Base-by-base conservation (phyloP, 2,329 filamentous ascomycete genomes). In the Madurella fahalii region DNA sequence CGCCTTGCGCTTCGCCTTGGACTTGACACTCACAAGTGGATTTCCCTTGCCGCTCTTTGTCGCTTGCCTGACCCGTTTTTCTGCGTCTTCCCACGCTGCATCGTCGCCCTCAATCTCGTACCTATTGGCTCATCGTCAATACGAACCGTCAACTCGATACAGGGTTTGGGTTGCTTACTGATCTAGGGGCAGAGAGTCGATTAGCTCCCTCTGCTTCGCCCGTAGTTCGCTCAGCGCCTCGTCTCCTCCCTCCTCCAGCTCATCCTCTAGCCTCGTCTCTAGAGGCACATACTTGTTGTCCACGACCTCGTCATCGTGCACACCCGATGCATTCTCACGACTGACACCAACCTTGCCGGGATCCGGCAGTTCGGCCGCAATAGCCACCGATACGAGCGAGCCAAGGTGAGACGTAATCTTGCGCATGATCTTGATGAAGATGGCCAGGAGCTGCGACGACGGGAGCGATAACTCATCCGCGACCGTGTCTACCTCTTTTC, bases 381-480 rank as follows among this genome's bases (percentile, higher is more conserved):
- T 85, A 0, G 89, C 90, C 3, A 83, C 84, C 41, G 90, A 83
- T 2, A 96, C 79, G 1, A 97, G 72, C 3, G 79, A 75, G 32
- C 85, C 82, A 72, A 99, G 94, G 67, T 92, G 83, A 2, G 81
- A 78, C 2, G 88, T 88, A 40, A 96, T 81, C 75, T 97, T 97
- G 61, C 91, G 84, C 56, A 96, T 80, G 57, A 96, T 87, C 77
- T 99, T 99, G 70, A 96, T 90, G 71, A 99, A 97, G 87, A 97
- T 95, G 57, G 93, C 92, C 58, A 99, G 78, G 3, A 96, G 76
- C 73, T 97, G 94, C 43, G 85, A 86, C 2, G 83, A 80, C 1
- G 83, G 83, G 5, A 96, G 74, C 8, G 79, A 80, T 2, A 96
- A 73, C 66, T 99, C 94, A 59, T 86, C 84, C 58, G 92, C 87